Base-by-base conservation (phyloP, 73 alveolate species). In the Paramecium octaurelia region DNA sequence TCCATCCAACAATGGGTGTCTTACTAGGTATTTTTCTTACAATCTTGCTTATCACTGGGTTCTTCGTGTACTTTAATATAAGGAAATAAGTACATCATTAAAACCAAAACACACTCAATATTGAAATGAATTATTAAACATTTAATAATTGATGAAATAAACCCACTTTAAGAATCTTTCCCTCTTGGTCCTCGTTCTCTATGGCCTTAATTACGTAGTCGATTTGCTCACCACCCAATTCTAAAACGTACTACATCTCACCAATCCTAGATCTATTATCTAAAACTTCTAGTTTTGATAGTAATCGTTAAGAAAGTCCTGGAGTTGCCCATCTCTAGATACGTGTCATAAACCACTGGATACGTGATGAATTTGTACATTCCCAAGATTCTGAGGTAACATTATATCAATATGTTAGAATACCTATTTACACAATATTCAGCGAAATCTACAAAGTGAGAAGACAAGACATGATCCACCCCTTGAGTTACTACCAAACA, bases 401-500 rank as follows among this genome's bases (percentile, higher is more conserved):
- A 80, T 29, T 11, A 24, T 16, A 44, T 80, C 14, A 16, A 0
- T 54, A 80, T 23, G 11, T 20, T 69, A 89, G 94, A 46, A 44
- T 35, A 34, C 92, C 92, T 1, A 31, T 89, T 1, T 89, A 34
- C 36, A 38, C 68, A n/a, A 70, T 68, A 43, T 89, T 89, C 75
- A 27, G 92, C 16, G 76, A 83, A 89, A 29, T 89, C 31, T 89
- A 89, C 46, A 71, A 71, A 70, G 91, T 89, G n/a, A 89, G 70
- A 38, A 58, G 29, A 73, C 29, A 89, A 24, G 94, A 89, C 68
- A 70, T 89, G 38, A 83, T 89, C 12, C 50, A 93, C 21, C 93
- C 94, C 27, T n/a, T 93, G 12, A 38, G 42, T 7, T 88, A 84
- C 54, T 96, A 92, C 87, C 57, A 92, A 46, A 89, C 97, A 35